These are phyloP conservation scores for Arabidopsis lyrata DNA, from an alignment of 441 rosid genomes.

Conservation along the genomic window DNA sequence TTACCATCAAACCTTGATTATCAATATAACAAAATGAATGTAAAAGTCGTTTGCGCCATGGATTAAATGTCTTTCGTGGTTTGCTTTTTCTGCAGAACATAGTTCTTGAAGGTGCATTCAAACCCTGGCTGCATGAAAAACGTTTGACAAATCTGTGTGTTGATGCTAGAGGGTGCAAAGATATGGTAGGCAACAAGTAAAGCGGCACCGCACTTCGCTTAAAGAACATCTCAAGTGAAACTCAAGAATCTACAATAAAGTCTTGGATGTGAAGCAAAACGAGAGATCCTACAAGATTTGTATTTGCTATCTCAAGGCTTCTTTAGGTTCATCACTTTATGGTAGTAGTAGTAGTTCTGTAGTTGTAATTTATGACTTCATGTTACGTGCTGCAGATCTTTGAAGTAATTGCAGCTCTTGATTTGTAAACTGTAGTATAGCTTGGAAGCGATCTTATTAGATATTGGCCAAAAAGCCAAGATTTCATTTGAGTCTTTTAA, in stretches of 20 bases:
- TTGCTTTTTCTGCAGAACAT: slow-evolving; percentile 45
- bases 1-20: neutral
- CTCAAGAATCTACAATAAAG: slow-evolving; percentile 8
- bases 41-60: neutral
- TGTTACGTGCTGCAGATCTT: slow-evolving; percentile 1
- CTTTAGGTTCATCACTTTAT: slow-evolving; percentile 8
- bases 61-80: slow-evolving; percentile 23
- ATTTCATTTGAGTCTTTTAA: slow-evolving; percentile 15
- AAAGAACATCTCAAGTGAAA: neutral
- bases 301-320: slow-evolving; percentile 8
- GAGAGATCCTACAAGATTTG: slow-evolving; percentile 18
- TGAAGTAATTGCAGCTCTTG: slow-evolving; percentile 1
- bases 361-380: slow-evolving; percentile 19
- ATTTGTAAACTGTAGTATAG: neutral
- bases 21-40: neutral
- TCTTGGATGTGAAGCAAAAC: slow-evolving; percentile 12
- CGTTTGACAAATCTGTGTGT: slow-evolving; percentile 39
- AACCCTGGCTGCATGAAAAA: slow-evolving; percentile 59
- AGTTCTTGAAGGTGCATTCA: slow-evolving; percentile 51
- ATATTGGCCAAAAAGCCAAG: neutral
- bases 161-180: slow-evolving; percentile 10
- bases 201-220: neutral
- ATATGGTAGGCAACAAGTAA: slow-evolving; percentile 6
- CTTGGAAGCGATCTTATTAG: neutral
- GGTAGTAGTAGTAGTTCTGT: neutral